Evolutionary conservation across 1,284 basidiomycete species (phyloP), one percentile per base, ranked within the genome.

Genomic region (Leccinum huronense): DNA sequence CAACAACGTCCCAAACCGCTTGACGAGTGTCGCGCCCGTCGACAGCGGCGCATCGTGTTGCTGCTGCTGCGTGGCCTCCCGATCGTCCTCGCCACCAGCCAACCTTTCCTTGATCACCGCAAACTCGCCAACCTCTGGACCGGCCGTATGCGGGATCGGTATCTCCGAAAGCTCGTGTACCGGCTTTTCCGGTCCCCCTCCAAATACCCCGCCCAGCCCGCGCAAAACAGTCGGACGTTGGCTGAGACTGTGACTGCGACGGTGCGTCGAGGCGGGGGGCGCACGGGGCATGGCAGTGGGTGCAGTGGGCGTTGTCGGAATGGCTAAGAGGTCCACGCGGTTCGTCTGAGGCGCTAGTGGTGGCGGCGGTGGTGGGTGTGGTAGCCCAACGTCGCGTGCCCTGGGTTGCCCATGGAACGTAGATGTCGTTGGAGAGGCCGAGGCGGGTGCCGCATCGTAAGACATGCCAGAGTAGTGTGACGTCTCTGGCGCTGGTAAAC

Each of bases 401-500:
- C 87, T 81, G 1, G 89, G 85, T 69, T 87, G 87, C 30, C 86
- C 82, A 30, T 68, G 73, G 78, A 86, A 90, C 19, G 77, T 76
- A 2, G 80, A 76, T 3, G 84, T 72, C 1, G 85, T 86, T 0
- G 87, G 86, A 5, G 81, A 75, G 5, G 83, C 77, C 79, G 82
- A 72, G 27, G 81, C 78, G 14, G 79, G 74, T 14, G 81, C 77
- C 14, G 78, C 76, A 66, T 91, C 90, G 71, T 92, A 93, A 36
- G 89, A 90, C 83, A 88, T 83, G 7, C 86, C 88, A 19, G 88
- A 90, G 70, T 86, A 90, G 74, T 93, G 91, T 1, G 86, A 85
- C 1, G 89, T 88, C 67, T 90, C 88, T 0, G 94, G 94, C 1
- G 90, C 85, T 36, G 93, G 93, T 7, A 95, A 81, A 27, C 88